phyloP scores from a whole-genome alignment of 1,284 basidiomycete species.

The Cutaneotrichosporon dermatis region DNA sequence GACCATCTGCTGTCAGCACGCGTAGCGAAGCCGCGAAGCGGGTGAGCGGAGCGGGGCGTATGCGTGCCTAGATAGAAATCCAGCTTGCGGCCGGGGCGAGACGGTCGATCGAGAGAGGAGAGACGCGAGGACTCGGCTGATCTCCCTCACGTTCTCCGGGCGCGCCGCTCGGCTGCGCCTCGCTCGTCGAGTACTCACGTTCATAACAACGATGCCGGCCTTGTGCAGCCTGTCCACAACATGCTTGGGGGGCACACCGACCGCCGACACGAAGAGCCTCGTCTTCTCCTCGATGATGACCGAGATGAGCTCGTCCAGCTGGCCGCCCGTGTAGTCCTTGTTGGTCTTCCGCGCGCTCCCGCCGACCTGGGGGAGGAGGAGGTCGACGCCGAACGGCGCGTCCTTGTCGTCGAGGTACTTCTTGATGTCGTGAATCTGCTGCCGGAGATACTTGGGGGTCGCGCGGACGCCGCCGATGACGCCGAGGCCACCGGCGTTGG shows the following conservation, averaged over 20 bases:
- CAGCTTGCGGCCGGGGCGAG: too few species aligned
- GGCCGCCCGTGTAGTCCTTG: slow-evolving; percentile 61
- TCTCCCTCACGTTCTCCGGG: too few species aligned
- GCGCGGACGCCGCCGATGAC: slow-evolving; percentile 76
- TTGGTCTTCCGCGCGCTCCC: slow-evolving; percentile 80
- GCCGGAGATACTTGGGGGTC: slow-evolving; percentile 44
- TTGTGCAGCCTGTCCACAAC: slow-evolving; percentile 73
- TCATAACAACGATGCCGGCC: slow-evolving; percentile 77
- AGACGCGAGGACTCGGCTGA: too few species aligned
- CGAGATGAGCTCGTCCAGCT: slow-evolving; percentile 63
- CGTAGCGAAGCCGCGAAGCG: background rate
- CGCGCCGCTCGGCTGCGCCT: too few species aligned
- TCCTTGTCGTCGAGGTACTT: slow-evolving; percentile 53
- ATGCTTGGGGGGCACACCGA: slow-evolving; percentile 71
- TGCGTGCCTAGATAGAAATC: background rate
- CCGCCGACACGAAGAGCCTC: slow-evolving; percentile 72
- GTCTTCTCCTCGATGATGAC: slow-evolving; percentile 83
- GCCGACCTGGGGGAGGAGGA: slow-evolving; percentile 75
- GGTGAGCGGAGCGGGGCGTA: background rate
- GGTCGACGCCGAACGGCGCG: slow-evolving; percentile 76
- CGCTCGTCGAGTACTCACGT: slow-evolving; percentile 47
- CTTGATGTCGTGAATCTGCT: slow-evolving; percentile 70
- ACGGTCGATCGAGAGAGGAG: too few species aligned
- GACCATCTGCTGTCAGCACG: slow-evolving; percentile 58
- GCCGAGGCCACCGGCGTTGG: slow-evolving; percentile 77